Percentiles rank a stretch among this genome's conserved stretches.
Evolutionary conservation across 2,329 filamentous ascomycete genomes (phyloP).

Genomic region (Juglanconis oblonga): DNA sequence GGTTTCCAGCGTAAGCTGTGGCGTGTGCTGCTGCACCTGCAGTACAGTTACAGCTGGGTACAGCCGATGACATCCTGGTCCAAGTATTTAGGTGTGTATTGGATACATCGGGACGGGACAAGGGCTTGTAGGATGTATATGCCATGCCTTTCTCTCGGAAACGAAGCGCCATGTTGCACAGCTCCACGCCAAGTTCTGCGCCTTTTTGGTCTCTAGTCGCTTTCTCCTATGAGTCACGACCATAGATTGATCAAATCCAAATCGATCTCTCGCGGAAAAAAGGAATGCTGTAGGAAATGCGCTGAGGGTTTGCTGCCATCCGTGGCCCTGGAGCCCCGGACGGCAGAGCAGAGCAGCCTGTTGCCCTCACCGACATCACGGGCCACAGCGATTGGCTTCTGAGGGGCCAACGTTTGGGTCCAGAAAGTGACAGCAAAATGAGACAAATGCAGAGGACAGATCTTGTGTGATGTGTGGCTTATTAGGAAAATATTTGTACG

Average conservation of each 20-base stretch:
- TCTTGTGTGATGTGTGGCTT: slow-evolving; percentile 7
- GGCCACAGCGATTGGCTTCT: neutral
- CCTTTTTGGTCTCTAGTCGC: neutral
- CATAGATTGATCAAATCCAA: neutral
- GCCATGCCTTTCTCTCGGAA: slow-evolving; percentile 10
- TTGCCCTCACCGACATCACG: neutral
- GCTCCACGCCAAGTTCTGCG: slow-evolving; percentile 11
- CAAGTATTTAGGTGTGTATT: slow-evolving; percentile 10
- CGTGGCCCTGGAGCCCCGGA: neutral
- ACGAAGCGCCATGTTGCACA: slow-evolving; percentile 10
- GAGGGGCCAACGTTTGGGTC: neutral
- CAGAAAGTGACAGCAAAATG: slow-evolving; percentile 14
- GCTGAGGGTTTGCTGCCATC: neutral
- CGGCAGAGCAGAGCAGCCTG: neutral
- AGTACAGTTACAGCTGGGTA: slow-evolving; percentile 18
- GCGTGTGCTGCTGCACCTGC: slow-evolving; percentile 15
- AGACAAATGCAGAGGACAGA: slow-evolving; percentile 12
- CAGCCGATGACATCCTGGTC: slow-evolving; percentile 11
- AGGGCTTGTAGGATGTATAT: slow-evolving; percentile 8
- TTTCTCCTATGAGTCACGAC: slow-evolving; percentile 3
- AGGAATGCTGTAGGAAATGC: neutral
- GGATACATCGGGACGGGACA: slow-evolving; percentile 10
- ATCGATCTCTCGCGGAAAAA: neutral
- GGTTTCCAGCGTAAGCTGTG: slow-evolving; percentile 18
- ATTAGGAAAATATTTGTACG: slow-evolving; percentile 6